Percentiles rank a stretch among this genome's conserved stretches.
Evolutionary conservation across 1,284 basidiomycete genomes (phyloP).

Genomic region (Pascua sp.): DNA sequence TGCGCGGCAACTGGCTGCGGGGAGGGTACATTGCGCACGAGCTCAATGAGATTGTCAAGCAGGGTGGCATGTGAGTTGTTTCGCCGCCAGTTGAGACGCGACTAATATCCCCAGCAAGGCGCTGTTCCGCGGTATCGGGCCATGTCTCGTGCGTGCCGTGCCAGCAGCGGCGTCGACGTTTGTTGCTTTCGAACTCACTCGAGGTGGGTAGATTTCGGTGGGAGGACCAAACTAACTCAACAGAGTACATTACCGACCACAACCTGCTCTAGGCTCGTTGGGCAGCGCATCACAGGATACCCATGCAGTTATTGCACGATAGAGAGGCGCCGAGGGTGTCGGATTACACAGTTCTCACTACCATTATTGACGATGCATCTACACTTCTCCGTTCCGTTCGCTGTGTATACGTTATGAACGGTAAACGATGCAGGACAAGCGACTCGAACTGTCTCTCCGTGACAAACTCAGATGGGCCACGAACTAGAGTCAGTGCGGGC

Average conservation of each 20-base stretch:
- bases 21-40: conserved; percentile 71
- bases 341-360: too few species aligned
- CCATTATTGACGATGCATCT: too few species aligned
- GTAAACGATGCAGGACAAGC: too few species aligned
- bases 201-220: conserved; percentile 51
- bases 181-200: conserved; percentile 80
- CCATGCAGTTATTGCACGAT: not conserved
- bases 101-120: conserved; percentile 55
- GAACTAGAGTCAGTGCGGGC: too few species aligned
- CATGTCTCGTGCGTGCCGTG: conserved; percentile 69
- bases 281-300: not conserved
- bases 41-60: conserved; percentile 62
- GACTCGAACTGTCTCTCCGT: too few species aligned
- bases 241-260: conserved; percentile 6
- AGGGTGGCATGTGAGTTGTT: conserved; percentile 64
- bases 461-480: too few species aligned
- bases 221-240: not conserved
- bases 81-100: not conserved
- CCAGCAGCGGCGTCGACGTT: conserved; percentile 90
- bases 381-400: too few species aligned
- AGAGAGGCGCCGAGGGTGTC: too few species aligned
- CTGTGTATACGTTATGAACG: too few species aligned
- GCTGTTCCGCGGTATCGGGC: conserved; percentile 68
- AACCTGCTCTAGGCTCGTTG: conserved; percentile 2
- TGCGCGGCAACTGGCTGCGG: conserved; percentile 59